Conservation (phyloP, 1,284 basidiomycete species). For the Sporisorium sorghi region DNA sequence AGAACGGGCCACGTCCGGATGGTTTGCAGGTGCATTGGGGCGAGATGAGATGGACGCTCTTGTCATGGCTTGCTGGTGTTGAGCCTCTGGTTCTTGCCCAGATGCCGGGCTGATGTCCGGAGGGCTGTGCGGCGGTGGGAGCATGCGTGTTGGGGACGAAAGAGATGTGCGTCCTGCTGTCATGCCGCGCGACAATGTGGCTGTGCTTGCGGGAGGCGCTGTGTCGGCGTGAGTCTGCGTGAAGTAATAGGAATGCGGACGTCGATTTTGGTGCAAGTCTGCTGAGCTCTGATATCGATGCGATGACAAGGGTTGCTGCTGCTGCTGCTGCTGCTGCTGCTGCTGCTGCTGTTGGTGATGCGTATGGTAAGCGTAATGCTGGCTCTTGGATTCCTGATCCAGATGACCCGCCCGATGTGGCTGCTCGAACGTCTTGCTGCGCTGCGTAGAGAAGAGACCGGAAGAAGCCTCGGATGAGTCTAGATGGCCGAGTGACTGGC, state of each 20-base stretch:
- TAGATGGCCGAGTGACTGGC: not conserved
- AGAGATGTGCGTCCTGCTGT: conserved; percentile 1
- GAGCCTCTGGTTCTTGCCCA: conserved; percentile 3
- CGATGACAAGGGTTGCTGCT: conserved; percentile 5
- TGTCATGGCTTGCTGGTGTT: not conserved
- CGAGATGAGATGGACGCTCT: not conserved
- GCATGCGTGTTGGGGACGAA: conserved; percentile 15
- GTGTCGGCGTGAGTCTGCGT: not conserved
- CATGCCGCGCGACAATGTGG: conserved; percentile 2
- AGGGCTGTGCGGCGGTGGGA: conserved; percentile 8
- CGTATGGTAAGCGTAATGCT: conserved; percentile 3
- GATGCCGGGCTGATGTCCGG: conserved; percentile 27
- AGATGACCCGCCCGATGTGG: not conserved
- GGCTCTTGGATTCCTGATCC: not conserved
- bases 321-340: conserved; percentile 7
- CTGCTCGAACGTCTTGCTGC: conserved; percentile 10
- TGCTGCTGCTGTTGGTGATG: conserved; percentile 12
- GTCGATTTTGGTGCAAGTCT: conserved; percentile 10
- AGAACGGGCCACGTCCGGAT: not conserved
- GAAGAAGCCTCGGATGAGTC: not conserved
- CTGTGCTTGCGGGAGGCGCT: not conserved
- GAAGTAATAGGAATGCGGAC: conserved; percentile 12
- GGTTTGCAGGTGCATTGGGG: not conserved
- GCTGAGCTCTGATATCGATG: conserved; percentile 7
- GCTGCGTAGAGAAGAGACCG: not conserved